These are phyloP conservation scores for Trichoderma sp. DNA, from an alignment of 2,329 filamentous ascomycete species.

Conservation along the genomic window DNA sequence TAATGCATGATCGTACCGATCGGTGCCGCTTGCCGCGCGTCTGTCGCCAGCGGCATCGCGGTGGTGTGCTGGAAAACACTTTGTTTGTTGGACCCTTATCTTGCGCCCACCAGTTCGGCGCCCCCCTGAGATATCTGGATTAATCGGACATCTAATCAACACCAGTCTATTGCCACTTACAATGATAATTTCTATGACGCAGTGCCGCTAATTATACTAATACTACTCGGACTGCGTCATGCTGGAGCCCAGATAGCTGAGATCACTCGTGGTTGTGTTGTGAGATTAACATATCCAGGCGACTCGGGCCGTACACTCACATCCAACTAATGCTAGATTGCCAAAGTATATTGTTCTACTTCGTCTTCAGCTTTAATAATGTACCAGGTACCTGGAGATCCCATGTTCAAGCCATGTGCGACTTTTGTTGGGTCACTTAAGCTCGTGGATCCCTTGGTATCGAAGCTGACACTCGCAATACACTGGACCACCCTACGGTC, in stretches of 20 bases:
- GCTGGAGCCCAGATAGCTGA: neutral
- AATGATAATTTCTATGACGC: neutral
- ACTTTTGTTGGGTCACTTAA: neutral
- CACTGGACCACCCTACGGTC: neutral
- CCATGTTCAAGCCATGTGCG: neutral
- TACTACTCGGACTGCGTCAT: neutral
- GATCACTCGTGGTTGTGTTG: neutral
- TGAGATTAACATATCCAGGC: neutral
- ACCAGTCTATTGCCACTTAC: neutral
- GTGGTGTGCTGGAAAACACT: neutral
- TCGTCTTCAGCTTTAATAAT: neutral
- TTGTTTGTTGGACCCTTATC: neutral
- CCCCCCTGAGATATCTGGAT: neutral
- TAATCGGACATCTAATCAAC: neutral
- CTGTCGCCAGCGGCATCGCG: neutral
- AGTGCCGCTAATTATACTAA: neutral
- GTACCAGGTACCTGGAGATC: too few species aligned
- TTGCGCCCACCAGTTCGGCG: neutral
- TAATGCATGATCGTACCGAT: constrained; percentile 3
- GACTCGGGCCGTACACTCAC: neutral
- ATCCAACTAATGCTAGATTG: too few species aligned
- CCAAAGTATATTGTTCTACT: neutral
- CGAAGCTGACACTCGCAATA: neutral
- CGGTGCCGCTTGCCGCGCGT: constrained; percentile 9
- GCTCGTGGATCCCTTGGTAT: neutral